Base-by-base conservation (phyloP, 805 yeast species). In the Naumovozyma castellii region DNA sequence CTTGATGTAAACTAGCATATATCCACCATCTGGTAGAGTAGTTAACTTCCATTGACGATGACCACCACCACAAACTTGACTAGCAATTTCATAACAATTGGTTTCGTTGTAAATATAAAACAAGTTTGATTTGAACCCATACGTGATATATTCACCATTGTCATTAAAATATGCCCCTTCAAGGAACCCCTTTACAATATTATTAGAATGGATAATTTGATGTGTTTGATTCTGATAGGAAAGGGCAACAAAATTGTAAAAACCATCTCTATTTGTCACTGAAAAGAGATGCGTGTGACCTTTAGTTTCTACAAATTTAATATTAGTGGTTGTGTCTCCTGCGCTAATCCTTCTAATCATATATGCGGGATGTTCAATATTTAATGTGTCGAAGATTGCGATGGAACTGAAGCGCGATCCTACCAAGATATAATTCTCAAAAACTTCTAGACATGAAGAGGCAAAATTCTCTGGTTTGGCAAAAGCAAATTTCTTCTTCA, bases 91-190 rank as follows among this genome's bases (percentile, higher is more conserved):
- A 38, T 70, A 67, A 48, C 84, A 87, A 33, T 71, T 66, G 1
- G 87, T 75, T 52, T 85, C 95, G 57, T 88, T 85, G 79, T 86
- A 86, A 17, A 85, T 59, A 51, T 80, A 82, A 53, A 90, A 87
- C 37, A 71, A 64, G 37, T 80, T 80, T 2, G 92, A 84, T 49
- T 78, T 76, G 68, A 92, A 90, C 1, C 97, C 97, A 57, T 76
- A 84, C 2, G 84, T 59, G 2, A 83, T 59, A 30, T 80, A 60
- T 32, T 77, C 77, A 9, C 69, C 67, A 12, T 61, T 49, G 3
- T 62, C 49, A 18, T 62, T 57, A 18, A 70, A 55, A 41, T 65
- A 68, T 0, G 80, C 75, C 0, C 95, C 95, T 59, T 90, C 97
- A 10, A 90, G 61, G 44, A 81, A 82, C 0, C 96, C 95, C 45